Conservation (phyloP, 106 monocot genomes). For the Platanthera guangdongensis region DNA sequence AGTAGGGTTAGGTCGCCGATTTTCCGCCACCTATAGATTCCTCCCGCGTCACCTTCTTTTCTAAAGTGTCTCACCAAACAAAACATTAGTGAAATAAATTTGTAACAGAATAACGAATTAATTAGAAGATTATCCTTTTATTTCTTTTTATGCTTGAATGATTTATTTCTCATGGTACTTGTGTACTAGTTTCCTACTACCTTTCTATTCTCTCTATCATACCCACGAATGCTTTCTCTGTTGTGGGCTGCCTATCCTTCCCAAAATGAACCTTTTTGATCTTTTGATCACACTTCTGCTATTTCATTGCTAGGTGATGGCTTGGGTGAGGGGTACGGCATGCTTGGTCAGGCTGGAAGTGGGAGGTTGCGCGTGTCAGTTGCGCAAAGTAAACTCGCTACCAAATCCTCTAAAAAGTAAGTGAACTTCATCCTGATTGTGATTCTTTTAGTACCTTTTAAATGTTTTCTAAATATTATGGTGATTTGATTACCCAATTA, state of each 20-base stretch:
- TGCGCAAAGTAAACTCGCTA: constrained; percentile 75
- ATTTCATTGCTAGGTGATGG: constrained; percentile 63
- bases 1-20: no score
- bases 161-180: not conserved
- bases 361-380: constrained; percentile 86
- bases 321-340: constrained; percentile 95
- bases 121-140: not conserved
- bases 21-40: no score
- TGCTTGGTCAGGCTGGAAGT: constrained; percentile 98
- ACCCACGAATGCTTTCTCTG: not conserved
- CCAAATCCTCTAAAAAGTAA: constrained; percentile 79
- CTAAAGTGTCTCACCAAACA: no score
- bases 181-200: not conserved
- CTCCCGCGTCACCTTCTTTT: no score
- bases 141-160: not conserved
- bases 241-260: not conserved
- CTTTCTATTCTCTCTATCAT: not conserved
- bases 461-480: not conserved
- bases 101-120: no score
- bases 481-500: not conserved
- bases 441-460: constrained; percentile 1
- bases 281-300: not conserved
- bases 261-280: not conserved
- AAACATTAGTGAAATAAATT: no score
- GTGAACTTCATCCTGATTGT: not conserved